phyloP scores from a whole-genome alignment of 768 basidiomycete species.

The Boletus rubescentipes region DNA sequence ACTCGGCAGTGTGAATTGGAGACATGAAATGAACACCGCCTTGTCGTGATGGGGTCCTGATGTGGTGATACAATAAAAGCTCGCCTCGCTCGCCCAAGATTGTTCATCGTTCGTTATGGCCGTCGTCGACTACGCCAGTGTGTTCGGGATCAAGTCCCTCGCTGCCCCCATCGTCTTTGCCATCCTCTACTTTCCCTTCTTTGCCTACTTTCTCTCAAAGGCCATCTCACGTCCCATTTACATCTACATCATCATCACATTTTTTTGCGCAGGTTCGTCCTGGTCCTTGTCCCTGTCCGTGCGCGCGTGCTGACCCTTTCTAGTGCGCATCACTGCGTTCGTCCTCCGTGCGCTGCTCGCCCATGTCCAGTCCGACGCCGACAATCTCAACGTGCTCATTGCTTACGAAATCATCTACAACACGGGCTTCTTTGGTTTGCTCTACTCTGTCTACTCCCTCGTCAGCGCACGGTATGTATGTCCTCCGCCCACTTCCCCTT shows the following conservation, averaged over 20 bases:
- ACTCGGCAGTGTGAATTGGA: constrained; percentile 50
- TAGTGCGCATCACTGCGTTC: constrained; percentile 20
- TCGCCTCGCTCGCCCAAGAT: no score
- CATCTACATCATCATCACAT: constrained; percentile 18
- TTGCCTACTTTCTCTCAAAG: constrained; percentile 14
- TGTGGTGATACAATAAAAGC: no score
- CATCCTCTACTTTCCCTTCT: constrained; percentile 22
- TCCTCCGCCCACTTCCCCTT: not conserved
- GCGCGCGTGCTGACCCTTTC: not conserved
- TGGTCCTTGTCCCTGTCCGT: fast-evolving
- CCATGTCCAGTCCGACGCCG: constrained; percentile 16
- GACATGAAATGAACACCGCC: not conserved
- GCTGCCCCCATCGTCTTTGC: constrained; percentile 29
- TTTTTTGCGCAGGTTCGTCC: constrained; percentile 31
- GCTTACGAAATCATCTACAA: constrained; percentile 35
- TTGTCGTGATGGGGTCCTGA: not conserved
- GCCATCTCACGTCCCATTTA: constrained; percentile 19
- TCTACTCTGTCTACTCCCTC: constrained; percentile 32
- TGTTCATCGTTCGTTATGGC: constrained; percentile 4
- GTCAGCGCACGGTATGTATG: constrained; percentile 34
- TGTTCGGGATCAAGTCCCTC: constrained; percentile 23
- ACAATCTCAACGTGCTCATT: constrained; percentile 23
- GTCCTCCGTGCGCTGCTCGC: constrained; percentile 19
- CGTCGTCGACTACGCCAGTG: constrained; percentile 12
- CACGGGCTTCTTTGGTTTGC: constrained; percentile 33